Base-by-base conservation (phyloP, 768 basidiomycete species). In the Hortiboletus flavorubellus region DNA sequence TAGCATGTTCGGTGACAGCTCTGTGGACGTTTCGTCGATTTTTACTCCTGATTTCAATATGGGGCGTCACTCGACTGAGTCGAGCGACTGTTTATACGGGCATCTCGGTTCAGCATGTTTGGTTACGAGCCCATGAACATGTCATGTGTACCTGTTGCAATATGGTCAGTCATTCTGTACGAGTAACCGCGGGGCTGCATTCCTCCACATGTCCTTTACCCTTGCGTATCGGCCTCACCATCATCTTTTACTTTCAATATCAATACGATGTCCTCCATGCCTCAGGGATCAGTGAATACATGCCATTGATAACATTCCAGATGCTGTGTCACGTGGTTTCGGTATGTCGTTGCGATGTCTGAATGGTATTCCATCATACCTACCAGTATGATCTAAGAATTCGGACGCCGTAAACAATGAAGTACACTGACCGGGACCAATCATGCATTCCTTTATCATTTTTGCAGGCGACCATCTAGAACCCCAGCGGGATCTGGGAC, bases 1-100 rank as follows among this genome's bases (percentile, higher is more conserved):
- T 76, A 76, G 78, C 57, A 73, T 87, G 65, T 82, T 87, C 55
- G 77, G 76, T 59, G 83, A 78, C 3, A 52, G 46, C 5, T 61
- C 68, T 7, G 73, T 80, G 37, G 67, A 76, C 44, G 68, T 75
- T 47, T 57, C 67, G 6, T 60, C 73, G 38, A 62, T 74, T 18
- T 73, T 76, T 45, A 39, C 61, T 15, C 39, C 69, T 35, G 71
- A 71, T 55, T 72, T 71, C 42, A 42, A 47, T 33, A 62, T 72
- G 60, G 65, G 65, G n/a, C 62, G 56, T 16, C 64, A 63, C 51
- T 54, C 59, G 39, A 45, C 50, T 31, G 71, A 71, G 34, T 57
- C 68, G 43, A 60, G 50, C 38, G 71, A 72, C 16, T 31, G 62
- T 12, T 40, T 71, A 1, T 72, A 72, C n/a, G 60, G 62, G 7